These are phyloP conservation scores for Lichtheimia hyalospora DNA, from an alignment of 371 early-diverging fungal genomes.

Conservation along the genomic window DNA sequence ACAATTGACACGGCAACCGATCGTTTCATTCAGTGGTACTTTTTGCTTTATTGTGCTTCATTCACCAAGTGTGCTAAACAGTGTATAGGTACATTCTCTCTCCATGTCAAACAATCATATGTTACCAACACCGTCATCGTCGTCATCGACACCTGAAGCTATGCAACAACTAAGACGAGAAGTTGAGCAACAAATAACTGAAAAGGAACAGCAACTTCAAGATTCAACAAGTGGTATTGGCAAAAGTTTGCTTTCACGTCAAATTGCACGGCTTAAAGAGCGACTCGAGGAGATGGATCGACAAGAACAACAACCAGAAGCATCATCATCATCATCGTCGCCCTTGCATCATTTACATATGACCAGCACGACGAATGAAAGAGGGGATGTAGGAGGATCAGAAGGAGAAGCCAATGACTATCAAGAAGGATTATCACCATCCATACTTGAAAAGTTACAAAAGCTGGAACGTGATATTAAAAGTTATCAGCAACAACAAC, in stretches of 20 bases:
- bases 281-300: constrained; percentile 34
- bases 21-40: too few relatives aligned
- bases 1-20: too few relatives aligned
- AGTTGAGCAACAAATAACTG: constrained; percentile 40
- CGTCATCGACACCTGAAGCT: constrained; percentile 24
- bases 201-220: constrained; percentile 41
- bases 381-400: background rate
- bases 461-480: constrained; percentile 7
- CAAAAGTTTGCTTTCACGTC: constrained; percentile 43
- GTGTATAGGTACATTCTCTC: too few relatives aligned
- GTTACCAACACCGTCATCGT: constrained; percentile 46
- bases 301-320: constrained; percentile 12
- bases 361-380: background rate
- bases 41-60: too few relatives aligned
- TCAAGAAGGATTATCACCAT: constrained; percentile 24
- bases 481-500: constrained; percentile 8
- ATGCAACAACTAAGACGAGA: constrained; percentile 27
- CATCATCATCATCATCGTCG: constrained; percentile 14
- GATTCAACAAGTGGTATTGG: constrained; percentile 46
- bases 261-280: constrained; percentile 43
- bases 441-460: constrained; percentile 6
- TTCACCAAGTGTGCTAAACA: too few relatives aligned
- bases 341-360: background rate
- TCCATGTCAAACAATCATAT: constrained; percentile 1
- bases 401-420: background rate